Evolutionary conservation across 2,329 filamentous ascomycete species (phyloP).

Genomic region (Septoria petroselini): DNA sequence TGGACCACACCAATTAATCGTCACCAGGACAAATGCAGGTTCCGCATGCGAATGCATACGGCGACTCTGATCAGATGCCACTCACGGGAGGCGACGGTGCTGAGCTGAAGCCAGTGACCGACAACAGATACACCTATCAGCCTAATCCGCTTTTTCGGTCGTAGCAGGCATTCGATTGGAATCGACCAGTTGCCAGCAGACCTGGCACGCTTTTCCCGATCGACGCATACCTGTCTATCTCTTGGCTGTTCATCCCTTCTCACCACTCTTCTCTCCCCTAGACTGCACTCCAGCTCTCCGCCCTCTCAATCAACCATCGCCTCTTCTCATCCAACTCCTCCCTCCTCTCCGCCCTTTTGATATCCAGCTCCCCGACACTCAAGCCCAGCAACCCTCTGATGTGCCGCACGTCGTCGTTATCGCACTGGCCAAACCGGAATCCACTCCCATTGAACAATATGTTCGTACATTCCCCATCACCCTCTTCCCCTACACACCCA

Average conservation of each 20-base stretch:
- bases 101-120: conserved; percentile 13
- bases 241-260: background rate
- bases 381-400: background rate
- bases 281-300: background rate
- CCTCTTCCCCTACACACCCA: conserved; percentile 19
- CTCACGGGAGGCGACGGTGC: conserved; percentile 16
- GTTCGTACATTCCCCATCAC: background rate
- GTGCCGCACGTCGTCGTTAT: background rate
- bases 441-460: background rate
- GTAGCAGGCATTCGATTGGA: no score
- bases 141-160: conserved; percentile 21
- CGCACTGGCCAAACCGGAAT: background rate
- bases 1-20: background rate
- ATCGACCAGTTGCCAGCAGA: background rate
- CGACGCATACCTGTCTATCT: background rate
- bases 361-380: background rate
- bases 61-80: conserved; percentile 23
- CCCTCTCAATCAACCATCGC: conserved; percentile 4
- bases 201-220: no score
- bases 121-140: conserved; percentile 21
- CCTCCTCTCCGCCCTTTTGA: background rate
- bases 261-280: background rate
- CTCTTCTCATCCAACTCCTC: background rate
- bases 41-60: conserved; percentile 17
- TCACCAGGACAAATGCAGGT: conserved; percentile 26